Percentiles rank a stretch among this genome's conserved stretches.
phyloP scores from a whole-genome alignment of 345 rosid genomes.

The Erodium maritimum region DNA sequence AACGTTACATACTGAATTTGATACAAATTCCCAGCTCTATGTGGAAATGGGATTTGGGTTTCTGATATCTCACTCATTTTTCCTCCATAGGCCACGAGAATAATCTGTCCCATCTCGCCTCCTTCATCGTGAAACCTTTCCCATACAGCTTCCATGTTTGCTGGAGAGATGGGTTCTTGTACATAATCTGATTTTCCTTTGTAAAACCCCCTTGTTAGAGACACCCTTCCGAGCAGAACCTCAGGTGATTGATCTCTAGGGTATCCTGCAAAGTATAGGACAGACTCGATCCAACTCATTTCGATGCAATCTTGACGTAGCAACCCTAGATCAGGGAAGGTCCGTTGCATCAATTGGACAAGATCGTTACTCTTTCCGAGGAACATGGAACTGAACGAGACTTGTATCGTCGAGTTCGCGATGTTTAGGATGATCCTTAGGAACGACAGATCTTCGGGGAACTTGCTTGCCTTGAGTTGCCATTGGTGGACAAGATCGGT shows the following conservation, averaged over 20 bases:
- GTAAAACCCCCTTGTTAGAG: conserved; percentile 4
- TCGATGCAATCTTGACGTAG: conserved; percentile 15
- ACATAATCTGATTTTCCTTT: conserved; percentile 33
- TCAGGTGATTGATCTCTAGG: conserved; percentile 8
- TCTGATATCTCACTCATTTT: conserved; percentile 28
- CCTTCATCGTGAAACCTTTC: conserved; percentile 9
- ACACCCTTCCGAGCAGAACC: conserved; percentile 14
- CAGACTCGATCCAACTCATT: conserved; percentile 22
- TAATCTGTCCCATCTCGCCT: background rate
- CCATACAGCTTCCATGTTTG: conserved; percentile 17
- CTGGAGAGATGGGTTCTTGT: conserved; percentile 18
- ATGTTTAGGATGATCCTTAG: conserved; percentile 13
- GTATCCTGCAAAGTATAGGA: conserved; percentile 8
- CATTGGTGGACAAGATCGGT: conserved; percentile 22
- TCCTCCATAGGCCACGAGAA: conserved; percentile 28
- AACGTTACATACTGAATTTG: conserved; percentile 8
- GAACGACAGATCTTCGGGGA: conserved; percentile 19
- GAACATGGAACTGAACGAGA: conserved; percentile 6
- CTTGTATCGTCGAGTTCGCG: background rate
- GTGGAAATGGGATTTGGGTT: conserved; percentile 26
- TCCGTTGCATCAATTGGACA: conserved; percentile 7
- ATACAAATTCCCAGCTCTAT: conserved; percentile 28
- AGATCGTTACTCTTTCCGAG: conserved; percentile 11
- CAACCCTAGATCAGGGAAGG: conserved; percentile 21
- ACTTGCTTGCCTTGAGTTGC: conserved; percentile 31